These are phyloP conservation scores for Rhynchosporium secalis DNA, from an alignment of 2,329 filamentous ascomycete species.

Conservation along the genomic window DNA sequence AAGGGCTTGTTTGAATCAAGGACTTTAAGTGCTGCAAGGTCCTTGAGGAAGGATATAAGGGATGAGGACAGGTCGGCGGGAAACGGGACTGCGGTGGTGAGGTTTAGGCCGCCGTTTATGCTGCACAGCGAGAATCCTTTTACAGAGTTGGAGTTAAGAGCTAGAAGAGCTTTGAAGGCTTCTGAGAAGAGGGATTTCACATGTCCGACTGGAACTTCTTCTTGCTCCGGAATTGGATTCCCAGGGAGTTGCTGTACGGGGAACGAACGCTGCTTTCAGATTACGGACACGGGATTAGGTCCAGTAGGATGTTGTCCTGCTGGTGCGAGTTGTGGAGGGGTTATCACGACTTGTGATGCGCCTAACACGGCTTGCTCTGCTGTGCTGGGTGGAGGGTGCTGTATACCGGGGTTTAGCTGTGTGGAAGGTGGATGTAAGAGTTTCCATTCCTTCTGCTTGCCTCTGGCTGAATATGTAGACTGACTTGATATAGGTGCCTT, in stretches of 20 bases:
- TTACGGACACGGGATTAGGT: constrained; percentile 62
- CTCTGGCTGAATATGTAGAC: constrained; percentile 2
- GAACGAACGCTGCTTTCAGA: constrained; percentile 65
- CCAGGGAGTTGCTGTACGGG: constrained; percentile 72
- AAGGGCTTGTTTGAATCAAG: constrained; percentile 8
- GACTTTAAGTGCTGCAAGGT: not conserved
- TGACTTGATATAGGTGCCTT: constrained; percentile 26
- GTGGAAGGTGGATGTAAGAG: constrained; percentile 64
- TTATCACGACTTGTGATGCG: constrained; percentile 59
- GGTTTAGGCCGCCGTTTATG: constrained; percentile 53
- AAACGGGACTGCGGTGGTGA: constrained; percentile 33
- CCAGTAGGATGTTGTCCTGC: constrained; percentile 74
- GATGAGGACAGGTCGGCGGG: constrained; percentile 28
- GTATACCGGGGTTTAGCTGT: constrained; percentile 70
- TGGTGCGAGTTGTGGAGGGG: constrained; percentile 63
- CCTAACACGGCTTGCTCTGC: constrained; percentile 66
- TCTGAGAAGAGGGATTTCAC: constrained; percentile 59
- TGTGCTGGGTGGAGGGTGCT: constrained; percentile 71
- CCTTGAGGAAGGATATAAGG: constrained; percentile 27
- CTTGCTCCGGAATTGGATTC: constrained; percentile 63
- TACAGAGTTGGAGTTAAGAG: constrained; percentile 23
- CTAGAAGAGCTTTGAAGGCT: constrained; percentile 46
- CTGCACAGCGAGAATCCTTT: constrained; percentile 43
- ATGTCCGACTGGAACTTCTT: constrained; percentile 66
- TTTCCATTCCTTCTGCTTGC: constrained; percentile 26